Evolutionary conservation across 2,329 filamentous ascomycete genomes (phyloP), one percentile per base, ranked within the genome.

Genomic region (Dryadomyces quercus-mongolicae): DNA sequence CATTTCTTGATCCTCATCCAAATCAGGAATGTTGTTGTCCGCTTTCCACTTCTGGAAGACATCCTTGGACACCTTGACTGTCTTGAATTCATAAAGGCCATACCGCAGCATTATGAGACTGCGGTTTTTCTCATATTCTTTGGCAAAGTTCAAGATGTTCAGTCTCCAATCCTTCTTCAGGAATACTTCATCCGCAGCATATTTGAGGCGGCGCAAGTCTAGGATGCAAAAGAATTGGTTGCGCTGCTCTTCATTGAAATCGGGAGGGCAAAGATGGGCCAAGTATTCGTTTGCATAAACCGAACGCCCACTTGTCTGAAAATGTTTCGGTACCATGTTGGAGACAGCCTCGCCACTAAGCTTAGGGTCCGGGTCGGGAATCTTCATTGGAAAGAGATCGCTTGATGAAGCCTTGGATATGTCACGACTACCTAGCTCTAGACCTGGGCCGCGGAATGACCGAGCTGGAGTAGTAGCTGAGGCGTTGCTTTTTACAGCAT

Each of bases 141-240:
- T 82, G 43, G 79, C 78, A 55, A 82, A 82, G 63, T 81, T 82
- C 58, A 77, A 64, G 18, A 82, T 74, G 58, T 82, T 82, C 53
- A 82, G 65, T 65, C 79, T 80, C 79, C 79, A 82, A 59, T 80
- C 78, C 63, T 82, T 82, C 63, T 74, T 77, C 18, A 67, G 63
- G 56, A 82, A 82, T 16, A 82, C 78, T 60, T 82, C 78, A 60
- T 81, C 74, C 31, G 79, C 78, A 6, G 78, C 75, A 61, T 81
- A 80, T 66, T 82, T 82, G 48, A 82, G 70, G 58, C 79, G 74
- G 56, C 79, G 76, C 55, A 82, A 68, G 61, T 82, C 79, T 59
- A 82, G 76, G 57, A 82, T 76, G 62, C 78, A 82, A 60, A 81
- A 82, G 62, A 81, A 82, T 67, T 82, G 79, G 55, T 78, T 75